Evolutionary conservation across 2,329 filamentous ascomycete species (phyloP), one percentile per base, ranked within the genome.

Genomic region (Neofusicoccum kwambonambiense): DNA sequence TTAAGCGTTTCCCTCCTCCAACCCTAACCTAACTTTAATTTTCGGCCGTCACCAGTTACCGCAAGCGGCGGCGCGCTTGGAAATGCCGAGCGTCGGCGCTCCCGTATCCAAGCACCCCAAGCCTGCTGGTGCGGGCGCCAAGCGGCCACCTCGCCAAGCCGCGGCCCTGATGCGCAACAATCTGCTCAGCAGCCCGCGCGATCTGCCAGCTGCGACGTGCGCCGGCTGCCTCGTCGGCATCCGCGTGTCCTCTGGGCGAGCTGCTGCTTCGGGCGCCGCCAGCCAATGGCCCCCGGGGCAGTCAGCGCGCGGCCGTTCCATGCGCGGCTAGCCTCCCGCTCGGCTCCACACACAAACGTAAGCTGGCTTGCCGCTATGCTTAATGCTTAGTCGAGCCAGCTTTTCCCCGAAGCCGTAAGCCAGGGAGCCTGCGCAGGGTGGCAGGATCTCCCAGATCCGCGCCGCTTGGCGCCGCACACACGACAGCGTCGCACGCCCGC

Each of bases 1-100:
- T 49, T 58, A 64, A 58, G 62, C 62, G 54, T 58, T 58, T 58
- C 27, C 6, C 27, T 31, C 27, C 27, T 31, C 22, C 51, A 34
- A 56, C 51, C 41, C 41, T 58, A 58, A 58, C 37, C 27, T 54
- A 64, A 57, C 62, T 64, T 64, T 58, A 64, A 64, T 64, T 64
- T 47, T 45, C 19, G 37, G 27, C 22, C 11, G 31, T 39, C 13
- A 39, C 37, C 37, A 39, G 31, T 17, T 19, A 60, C 56, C 41
- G 56, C 56, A 35, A 35, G 13, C 56, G 27, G 56, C 42, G 41
- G 56, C 41, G 56, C 56, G 31, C 41, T 44, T 22, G 19, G 27
- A 57, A 60, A 47, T 47, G 42, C 42, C 42, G 56, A 47, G 41
- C 54, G 7, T 19, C 50, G 50, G 50, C 27, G 47, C 22, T 50